These are phyloP conservation scores for Nymphaea thermarum DNA, from an alignment of 164 flowering plant genomes.

Conservation along the genomic window DNA sequence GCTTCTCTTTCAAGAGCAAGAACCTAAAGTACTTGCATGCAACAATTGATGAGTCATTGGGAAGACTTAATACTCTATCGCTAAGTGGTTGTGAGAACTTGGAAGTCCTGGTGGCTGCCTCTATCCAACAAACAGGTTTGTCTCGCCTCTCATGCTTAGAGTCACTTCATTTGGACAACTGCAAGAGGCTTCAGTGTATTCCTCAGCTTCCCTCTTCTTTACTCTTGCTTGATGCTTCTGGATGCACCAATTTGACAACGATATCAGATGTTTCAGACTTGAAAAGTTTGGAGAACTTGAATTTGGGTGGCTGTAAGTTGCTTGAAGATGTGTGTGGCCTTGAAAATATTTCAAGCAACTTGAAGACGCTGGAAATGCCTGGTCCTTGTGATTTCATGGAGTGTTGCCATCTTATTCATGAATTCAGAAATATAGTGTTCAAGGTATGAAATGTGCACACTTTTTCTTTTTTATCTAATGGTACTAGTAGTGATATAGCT, in stretches of 20 bases:
- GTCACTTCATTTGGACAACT: neutral
- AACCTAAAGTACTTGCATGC: neutral
- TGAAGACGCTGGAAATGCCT: neutral
- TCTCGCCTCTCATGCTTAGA: neutral
- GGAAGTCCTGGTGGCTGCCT: neutral
- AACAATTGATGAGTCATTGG: neutral
- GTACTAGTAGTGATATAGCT: too few species aligned
- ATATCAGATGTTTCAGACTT: neutral
- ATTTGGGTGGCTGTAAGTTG: neutral
- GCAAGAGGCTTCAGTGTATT: neutral
- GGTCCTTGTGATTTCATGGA: neutral
- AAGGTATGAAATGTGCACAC: neutral
- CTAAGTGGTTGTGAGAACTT: neutral
- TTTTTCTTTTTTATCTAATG: too few species aligned
- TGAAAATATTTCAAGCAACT: neutral
- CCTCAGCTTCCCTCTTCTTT: neutral
- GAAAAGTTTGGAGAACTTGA: neutral
- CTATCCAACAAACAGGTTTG: neutral
- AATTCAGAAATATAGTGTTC: neutral
- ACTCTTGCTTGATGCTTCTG: neutral
- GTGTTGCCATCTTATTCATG: neutral
- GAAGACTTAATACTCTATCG: neutral
- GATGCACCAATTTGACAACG: neutral
- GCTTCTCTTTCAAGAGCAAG: neutral
- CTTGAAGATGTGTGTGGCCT: neutral